Evolutionary conservation across 2,329 filamentous ascomycete genomes (phyloP).

Genomic region (Cladosporium velox): DNA sequence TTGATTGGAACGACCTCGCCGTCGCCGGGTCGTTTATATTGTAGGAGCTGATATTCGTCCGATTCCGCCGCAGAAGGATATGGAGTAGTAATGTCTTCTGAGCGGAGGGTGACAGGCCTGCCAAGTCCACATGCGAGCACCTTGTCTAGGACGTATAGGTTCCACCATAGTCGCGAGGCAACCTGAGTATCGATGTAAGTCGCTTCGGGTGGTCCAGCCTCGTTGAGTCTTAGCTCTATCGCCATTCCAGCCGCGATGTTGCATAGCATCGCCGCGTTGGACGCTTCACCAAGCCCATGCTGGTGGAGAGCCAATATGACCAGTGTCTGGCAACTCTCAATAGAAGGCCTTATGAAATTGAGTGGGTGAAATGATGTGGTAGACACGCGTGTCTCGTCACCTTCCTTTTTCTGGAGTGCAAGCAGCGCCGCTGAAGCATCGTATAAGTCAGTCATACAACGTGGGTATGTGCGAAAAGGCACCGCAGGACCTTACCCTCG

Average conservation of each 20-base stretch:
- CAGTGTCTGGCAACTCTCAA: constrained; percentile 18
- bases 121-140: constrained; percentile 10
- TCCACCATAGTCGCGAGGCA: constrained; percentile 14
- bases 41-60: constrained; percentile 14
- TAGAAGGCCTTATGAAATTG: constrained; percentile 14
- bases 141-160: constrained; percentile 15
- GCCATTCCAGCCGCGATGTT: constrained; percentile 18
- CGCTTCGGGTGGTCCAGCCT: neutral
- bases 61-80: constrained; percentile 16
- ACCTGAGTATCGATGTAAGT: constrained; percentile 10
- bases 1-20: constrained; percentile 10
- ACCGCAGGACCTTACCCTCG: neutral
- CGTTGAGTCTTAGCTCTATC: constrained; percentile 10
- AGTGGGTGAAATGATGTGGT: constrained; percentile 14
- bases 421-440: constrained; percentile 7
- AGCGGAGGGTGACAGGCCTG: constrained; percentile 3
- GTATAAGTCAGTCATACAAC: neutral
- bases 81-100: constrained; percentile 5
- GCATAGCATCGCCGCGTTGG: constrained; percentile 16
- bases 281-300: constrained; percentile 14
- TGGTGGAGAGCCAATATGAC: constrained; percentile 12
- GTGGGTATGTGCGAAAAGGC: neutral
- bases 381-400: neutral
- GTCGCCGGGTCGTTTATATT: neutral
- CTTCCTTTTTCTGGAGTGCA: constrained; percentile 15